Evolutionary conservation across 805 yeast species (phyloP).

Genomic region (Teunomyces aglyptinius): DNA sequence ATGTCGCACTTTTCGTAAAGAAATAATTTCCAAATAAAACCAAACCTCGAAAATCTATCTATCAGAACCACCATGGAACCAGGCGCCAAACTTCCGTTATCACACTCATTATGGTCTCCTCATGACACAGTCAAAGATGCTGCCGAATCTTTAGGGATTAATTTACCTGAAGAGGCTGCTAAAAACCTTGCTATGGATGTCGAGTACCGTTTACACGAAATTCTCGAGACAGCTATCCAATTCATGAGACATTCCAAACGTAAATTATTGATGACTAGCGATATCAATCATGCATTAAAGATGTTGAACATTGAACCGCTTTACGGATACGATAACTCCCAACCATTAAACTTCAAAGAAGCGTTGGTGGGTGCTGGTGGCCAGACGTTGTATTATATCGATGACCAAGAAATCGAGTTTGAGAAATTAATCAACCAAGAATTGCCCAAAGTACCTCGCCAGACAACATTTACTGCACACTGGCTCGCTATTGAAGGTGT

Average conservation of each 20-base stretch:
- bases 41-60: background rate
- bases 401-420: constrained; percentile 90
- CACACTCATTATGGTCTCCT: constrained; percentile 96
- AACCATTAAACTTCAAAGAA: constrained; percentile 77
- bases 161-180: constrained; percentile 86
- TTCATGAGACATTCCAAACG: constrained; percentile 94
- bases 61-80: constrained; percentile 25
- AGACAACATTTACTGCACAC: constrained; percentile 88
- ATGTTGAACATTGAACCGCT: constrained; percentile 91
- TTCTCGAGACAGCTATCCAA: constrained; percentile 91
- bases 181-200: constrained; percentile 97
- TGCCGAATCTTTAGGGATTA: constrained; percentile 86
- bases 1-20: background rate
- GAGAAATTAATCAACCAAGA: constrained; percentile 93
- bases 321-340: constrained; percentile 77
- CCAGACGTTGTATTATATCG: constrained; percentile 87
- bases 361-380: constrained; percentile 85
- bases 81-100: constrained; percentile 52
- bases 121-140: constrained; percentile 95
- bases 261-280: constrained; percentile 74
- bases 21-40: background rate
- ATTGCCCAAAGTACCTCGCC: constrained; percentile 90
- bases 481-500: constrained; percentile 99
- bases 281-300: constrained; percentile 75
- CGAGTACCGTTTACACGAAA: constrained; percentile 95